Evolutionary conservation across 306 rosid species (phyloP).

Genomic region (Castanospermum australe): DNA sequence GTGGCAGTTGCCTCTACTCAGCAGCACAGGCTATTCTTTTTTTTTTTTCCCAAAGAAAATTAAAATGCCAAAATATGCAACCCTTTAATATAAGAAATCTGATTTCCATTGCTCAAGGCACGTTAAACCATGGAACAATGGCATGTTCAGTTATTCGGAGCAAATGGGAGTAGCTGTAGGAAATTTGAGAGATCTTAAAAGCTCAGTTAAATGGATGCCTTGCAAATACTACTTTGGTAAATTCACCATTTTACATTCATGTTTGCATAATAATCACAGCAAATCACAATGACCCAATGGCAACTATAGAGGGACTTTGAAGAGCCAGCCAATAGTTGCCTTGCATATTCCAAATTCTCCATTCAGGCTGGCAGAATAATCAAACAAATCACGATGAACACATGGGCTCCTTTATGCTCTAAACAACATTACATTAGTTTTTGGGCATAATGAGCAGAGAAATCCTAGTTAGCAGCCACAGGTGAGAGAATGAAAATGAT

Average conservation of each 20-base stretch:
- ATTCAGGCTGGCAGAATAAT: constrained; percentile 9
- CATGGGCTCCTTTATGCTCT: neutral
- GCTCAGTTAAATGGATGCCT: neutral
- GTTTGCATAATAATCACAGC: constrained; percentile 10
- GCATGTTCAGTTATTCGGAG: neutral
- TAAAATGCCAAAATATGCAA: neutral
- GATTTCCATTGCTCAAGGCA: constrained; percentile 23
- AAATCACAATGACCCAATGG: constrained; percentile 8
- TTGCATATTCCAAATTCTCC: neutral
- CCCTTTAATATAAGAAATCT: constrained; percentile 9
- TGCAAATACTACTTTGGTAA: neutral
- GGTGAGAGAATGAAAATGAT: constrained; percentile 5
- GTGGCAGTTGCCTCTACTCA: neutral
- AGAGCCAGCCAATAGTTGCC: neutral
- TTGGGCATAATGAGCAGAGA: constrained; percentile 1
- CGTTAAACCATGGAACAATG: constrained; percentile 17
- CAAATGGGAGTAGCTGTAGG: neutral
- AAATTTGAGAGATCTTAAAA: neutral
- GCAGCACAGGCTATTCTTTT: neutral
- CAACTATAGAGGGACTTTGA: neutral
- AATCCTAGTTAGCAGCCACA: neutral
- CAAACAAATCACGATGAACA: constrained; percentile 19
- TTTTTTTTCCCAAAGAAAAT: neutral
- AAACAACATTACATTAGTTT: neutral
- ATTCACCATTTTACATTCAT: neutral